phyloP scores from a whole-genome alignment of 768 basidiomycete species.

The Asterophora lycoperdoides region DNA sequence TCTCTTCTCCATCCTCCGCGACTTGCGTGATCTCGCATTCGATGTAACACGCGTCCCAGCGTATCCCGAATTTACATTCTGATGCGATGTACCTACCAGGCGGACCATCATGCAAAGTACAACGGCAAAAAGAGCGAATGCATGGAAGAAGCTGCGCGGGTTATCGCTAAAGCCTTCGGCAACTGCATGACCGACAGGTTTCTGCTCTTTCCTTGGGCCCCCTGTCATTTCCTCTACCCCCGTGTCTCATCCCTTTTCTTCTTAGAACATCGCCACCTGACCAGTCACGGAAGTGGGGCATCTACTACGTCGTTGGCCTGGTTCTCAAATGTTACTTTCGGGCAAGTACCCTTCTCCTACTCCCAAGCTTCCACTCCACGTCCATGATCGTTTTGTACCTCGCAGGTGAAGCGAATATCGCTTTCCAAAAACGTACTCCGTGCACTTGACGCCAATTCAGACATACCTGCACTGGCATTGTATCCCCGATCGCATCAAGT shows the following conservation, averaged over 20 bases:
- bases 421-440: constrained; percentile 89
- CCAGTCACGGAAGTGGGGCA: constrained; percentile 83
- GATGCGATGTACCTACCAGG: constrained; percentile 31
- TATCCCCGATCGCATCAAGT: constrained; percentile 90
- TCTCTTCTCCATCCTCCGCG: constrained; percentile 75
- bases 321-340: constrained; percentile 95
- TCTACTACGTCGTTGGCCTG: constrained; percentile 88
- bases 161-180: constrained; percentile 86
- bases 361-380: neutral
- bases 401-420: constrained; percentile 84
- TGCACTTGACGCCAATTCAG: constrained; percentile 79
- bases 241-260: neutral
- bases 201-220: neutral
- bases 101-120: constrained; percentile 56
- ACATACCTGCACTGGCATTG: constrained; percentile 70
- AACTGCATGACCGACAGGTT: constrained; percentile 78
- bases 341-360: constrained; percentile 40
- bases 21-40: constrained; percentile 80
- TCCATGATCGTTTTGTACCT: neutral
- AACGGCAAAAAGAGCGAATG: constrained; percentile 55
- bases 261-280: constrained; percentile 61
- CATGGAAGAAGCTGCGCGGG: constrained; percentile 85
- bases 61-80: neutral
- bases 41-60: constrained; percentile 45
- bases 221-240: neutral